phyloP scores from a whole-genome alignment of 2,329 filamentous ascomycete species.

The Colletotrichum sp. region DNA sequence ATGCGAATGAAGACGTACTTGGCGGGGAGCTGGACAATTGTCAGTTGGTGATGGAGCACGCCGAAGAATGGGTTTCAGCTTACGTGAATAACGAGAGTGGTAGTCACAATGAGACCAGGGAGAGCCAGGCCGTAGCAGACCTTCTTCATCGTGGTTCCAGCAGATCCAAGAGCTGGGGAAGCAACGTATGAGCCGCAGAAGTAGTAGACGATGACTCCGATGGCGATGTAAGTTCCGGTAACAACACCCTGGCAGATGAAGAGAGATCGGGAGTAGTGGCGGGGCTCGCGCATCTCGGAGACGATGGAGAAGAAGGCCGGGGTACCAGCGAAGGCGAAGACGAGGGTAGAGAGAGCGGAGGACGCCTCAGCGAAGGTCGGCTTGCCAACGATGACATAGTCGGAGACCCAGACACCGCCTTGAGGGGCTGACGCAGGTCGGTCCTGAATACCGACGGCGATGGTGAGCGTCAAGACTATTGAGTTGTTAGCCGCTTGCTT shows the following conservation, averaged over 20 bases:
- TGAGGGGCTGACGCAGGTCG: conserved; percentile 28
- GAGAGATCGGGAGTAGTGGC: conserved; percentile 32
- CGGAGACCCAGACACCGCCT: conserved; percentile 26
- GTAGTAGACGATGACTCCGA: conserved; percentile 47
- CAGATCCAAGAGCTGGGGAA: conserved; percentile 51
- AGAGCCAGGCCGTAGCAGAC: conserved; percentile 46
- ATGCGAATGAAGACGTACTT: conserved; percentile 32
- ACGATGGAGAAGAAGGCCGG: conserved; percentile 38
- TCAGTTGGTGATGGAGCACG: not conserved
- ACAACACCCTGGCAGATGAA: conserved; percentile 31
- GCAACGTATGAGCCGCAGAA: conserved; percentile 51
- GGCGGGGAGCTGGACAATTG: conserved; percentile 17
- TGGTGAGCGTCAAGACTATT: conserved; percentile 29
- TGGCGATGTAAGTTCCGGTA: conserved; percentile 34
- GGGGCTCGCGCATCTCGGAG: conserved; percentile 38
- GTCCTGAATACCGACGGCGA: conserved; percentile 34
- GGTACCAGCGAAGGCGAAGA: conserved; percentile 44
- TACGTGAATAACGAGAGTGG: conserved; percentile 32
- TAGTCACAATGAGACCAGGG: conserved; percentile 32
- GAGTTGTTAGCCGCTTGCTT: not conserved
- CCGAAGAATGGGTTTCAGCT: not conserved
- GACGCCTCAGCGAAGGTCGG: conserved; percentile 57
- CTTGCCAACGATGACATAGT: conserved; percentile 59
- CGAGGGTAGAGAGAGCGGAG: conserved; percentile 33
- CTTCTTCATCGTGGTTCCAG: conserved; percentile 45